A percentile compares a stretch with the other conserved stretches of the same genome.
Evolutionary conservation across 768 basidiomycete species (phyloP).

Genomic region (Rhizopogon roseolus): DNA sequence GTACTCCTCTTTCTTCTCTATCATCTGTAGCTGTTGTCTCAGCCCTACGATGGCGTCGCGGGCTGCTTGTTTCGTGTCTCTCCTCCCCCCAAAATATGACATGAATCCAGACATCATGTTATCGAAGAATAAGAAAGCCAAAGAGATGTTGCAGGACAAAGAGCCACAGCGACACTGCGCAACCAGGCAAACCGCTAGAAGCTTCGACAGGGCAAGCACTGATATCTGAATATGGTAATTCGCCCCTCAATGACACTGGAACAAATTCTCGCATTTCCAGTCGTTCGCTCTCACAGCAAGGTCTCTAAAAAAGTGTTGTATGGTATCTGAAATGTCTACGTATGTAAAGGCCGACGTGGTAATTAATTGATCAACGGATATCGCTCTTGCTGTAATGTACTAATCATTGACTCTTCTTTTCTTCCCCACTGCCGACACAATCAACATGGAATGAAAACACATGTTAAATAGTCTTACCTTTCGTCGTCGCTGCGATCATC

Average conservation of each 20-base stretch:
- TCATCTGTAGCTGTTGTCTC: conserved; percentile 91
- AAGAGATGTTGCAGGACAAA: conserved; percentile 1
- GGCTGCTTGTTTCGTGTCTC: conserved; percentile 79
- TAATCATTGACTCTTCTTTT: conserved; percentile 23
- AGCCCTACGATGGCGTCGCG: conserved; percentile 91
- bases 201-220: conserved; percentile 3
- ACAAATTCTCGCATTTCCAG: background rate
- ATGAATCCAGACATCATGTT: conserved; percentile 73
- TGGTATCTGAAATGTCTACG: conserved; percentile 24
- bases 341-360: conserved; percentile 16
- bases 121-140: conserved; percentile 1
- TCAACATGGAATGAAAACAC: background rate
- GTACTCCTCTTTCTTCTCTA: conserved; percentile 99
- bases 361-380: conserved; percentile 19
- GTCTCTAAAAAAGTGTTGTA: conserved; percentile 11
- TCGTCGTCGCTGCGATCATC: conserved; percentile 88
- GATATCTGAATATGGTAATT: conserved; percentile 22
- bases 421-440: conserved; percentile 9
- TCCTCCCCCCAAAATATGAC: conserved; percentile 84
- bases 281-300: background rate
- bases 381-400: conserved; percentile 14
- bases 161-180: conserved; percentile 7
- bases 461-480: conserved; percentile 32
- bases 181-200: background rate
- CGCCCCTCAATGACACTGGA: conserved; percentile 2